Evolutionary conservation across 2,329 filamentous ascomycete genomes (phyloP).

Genomic region (Leptographium lundbergii): DNA sequence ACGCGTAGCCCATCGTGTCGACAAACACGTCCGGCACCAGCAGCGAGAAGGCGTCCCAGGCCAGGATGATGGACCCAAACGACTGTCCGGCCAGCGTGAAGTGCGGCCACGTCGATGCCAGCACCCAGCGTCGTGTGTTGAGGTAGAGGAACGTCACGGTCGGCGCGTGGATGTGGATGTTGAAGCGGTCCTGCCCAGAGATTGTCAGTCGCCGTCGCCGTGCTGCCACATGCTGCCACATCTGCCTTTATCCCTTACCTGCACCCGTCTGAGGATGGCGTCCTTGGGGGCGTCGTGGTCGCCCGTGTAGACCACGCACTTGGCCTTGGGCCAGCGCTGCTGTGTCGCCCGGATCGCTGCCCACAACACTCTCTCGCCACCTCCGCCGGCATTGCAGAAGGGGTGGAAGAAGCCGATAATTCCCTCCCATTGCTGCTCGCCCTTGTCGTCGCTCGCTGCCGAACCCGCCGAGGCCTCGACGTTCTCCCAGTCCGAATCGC

Average conservation of each 20-base stretch:
- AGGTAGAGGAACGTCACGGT: conserved; percentile 84
- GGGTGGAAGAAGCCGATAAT: conserved; percentile 96
- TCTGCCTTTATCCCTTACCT: conserved; percentile 32
- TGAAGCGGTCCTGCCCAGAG: conserved; percentile 59
- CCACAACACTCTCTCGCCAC: conserved; percentile 92
- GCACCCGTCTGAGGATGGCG: conserved; percentile 63
- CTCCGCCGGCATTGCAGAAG: conserved; percentile 94
- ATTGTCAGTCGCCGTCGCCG: background rate
- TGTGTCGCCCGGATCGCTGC: conserved; percentile 88
- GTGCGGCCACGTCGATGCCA: conserved; percentile 76
- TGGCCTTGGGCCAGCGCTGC: conserved; percentile 72
- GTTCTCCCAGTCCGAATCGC: conserved; percentile 59
- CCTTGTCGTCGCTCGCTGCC: conserved; percentile 25
- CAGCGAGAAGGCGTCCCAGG: conserved; percentile 85
- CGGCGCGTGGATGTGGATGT: conserved; percentile 75
- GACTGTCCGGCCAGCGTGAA: conserved; percentile 95
- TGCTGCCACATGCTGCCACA: too few relatives aligned
- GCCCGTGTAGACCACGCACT: conserved; percentile 89
- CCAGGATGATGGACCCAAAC: conserved; percentile 73
- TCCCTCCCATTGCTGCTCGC: conserved; percentile 58
- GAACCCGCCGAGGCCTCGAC: conserved; percentile 36
- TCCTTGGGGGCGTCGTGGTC: conserved; percentile 80
- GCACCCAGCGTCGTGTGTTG: conserved; percentile 73
- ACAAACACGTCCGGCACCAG: conserved; percentile 88
- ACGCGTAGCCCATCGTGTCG: conserved; percentile 97